phyloP scores from a whole-genome alignment of 768 basidiomycete genomes.

The Rhodosporidiobolus sp. region DNA sequence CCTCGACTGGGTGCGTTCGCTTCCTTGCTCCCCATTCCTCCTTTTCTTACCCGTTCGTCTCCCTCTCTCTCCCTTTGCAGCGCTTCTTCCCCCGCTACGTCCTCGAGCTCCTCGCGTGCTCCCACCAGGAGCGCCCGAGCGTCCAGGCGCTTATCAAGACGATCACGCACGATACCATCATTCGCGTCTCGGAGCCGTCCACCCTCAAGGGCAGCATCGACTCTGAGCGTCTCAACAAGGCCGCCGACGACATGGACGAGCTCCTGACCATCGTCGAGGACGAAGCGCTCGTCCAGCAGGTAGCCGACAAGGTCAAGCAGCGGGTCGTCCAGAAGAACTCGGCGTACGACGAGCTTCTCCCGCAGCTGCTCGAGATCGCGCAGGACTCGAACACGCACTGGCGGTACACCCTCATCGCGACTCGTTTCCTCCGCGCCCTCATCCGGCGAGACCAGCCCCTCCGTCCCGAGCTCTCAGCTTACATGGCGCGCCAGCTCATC shows the following conservation, averaged over 20 bases:
- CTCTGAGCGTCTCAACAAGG: conserved; percentile 12
- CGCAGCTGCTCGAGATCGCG: conserved; percentile 59
- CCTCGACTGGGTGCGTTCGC: conserved; percentile 58
- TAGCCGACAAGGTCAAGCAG: conserved; percentile 17
- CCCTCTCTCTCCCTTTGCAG: not conserved
- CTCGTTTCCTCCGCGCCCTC: conserved; percentile 65
- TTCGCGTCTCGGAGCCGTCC: conserved; percentile 41
- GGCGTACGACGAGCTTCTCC: conserved; percentile 40
- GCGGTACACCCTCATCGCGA: conserved; percentile 70
- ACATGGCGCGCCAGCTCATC: conserved; percentile 40
- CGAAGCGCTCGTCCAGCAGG: conserved; percentile 7
- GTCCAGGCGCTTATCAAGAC: conserved; percentile 68
- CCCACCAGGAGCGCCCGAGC: conserved; percentile 78
- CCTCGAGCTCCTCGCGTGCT: conserved; percentile 64
- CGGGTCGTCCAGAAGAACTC: conserved; percentile 37
- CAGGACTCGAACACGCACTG: conserved; percentile 67
- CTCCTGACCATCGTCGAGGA: conserved; percentile 26
- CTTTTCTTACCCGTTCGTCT: not conserved
- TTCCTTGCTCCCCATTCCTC: conserved; percentile 8
- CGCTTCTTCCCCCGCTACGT: conserved; percentile 59
- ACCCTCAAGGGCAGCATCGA: conserved; percentile 32
- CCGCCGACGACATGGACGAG: conserved; percentile 10
- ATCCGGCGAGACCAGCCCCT: conserved; percentile 60
- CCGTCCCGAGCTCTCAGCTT: conserved; percentile 31
- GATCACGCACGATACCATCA: conserved; percentile 52